Base-by-base conservation (phyloP, 345 rosid species). In the Cardamine resedifolia region DNA sequence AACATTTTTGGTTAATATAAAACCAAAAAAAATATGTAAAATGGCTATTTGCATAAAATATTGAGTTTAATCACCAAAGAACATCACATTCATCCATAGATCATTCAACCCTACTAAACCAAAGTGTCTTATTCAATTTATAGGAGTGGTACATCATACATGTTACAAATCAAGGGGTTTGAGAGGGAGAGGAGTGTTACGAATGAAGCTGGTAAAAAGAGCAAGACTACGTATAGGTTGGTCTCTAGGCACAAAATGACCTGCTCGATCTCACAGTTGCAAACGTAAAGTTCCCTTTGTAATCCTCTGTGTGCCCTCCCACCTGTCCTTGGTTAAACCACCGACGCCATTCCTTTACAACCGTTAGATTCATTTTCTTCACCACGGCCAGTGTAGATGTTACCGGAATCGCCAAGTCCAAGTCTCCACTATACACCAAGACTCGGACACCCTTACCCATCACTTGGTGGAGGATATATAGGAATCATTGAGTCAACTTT, bases 371-470 rank as follows among this genome's bases (percentile, higher is more conserved):
- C 56, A 87, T 90, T 26, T 70, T 75, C 11, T 86, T 87, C 6
- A 90, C 75, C 12, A 87, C 70, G 51, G 80, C 82, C 56, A 91
- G 77, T 6, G 94, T 86, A 10, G 90, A 87, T 10, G 94, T 88
- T n/a, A 89, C 87, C 3, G 96, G 88, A 50, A 93, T 86, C 36
- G 78, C 90, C 2, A 87, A 69, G 77, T 93, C 97, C 20, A 90
- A 80, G 50, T 93, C 98, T 4, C 97, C 96, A 72, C 96, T 93
- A 34, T 66, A 75, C 59, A 93, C 89, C 87, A 84, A 80, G 20
- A 90, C 66, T 62, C 96, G 75, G 27, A 87, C 12, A 30, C 96
- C 90, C 23, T 72, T 63, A 19, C 87, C 86, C 27, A 90, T 86
- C 84, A 93, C 66, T 73, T 90, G 68, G 16, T 84, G 38, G 76